Conservation (phyloP, 1,284 basidiomycete species). For the Melampsora larici-populina region DNA sequence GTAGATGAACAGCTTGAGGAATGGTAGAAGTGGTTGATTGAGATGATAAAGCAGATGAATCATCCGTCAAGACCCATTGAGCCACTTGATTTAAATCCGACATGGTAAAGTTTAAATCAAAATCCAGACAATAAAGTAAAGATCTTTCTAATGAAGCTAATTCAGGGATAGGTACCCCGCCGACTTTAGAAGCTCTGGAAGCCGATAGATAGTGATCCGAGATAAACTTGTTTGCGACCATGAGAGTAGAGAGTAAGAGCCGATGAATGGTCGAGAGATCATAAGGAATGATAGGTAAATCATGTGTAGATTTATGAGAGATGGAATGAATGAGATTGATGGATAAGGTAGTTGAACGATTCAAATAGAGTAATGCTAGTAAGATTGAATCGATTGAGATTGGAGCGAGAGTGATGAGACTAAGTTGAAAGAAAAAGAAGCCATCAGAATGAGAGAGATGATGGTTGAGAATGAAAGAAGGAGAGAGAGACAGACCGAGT, state of each 20-base stretch:
- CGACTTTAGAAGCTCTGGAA: slow-evolving; percentile 45
- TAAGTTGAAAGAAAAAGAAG: not conserved
- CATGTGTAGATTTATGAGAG: not conserved
- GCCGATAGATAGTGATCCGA: slow-evolving; percentile 44
- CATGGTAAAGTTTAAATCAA: not conserved
- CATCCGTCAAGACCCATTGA: too few relatives aligned
- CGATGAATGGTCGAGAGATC: slow-evolving; percentile 48
- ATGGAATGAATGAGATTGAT: not conserved
- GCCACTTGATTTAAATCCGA: too few relatives aligned
- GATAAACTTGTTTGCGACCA: slow-evolving; percentile 46
- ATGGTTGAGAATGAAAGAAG: too few relatives aligned
- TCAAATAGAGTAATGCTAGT: slow-evolving; percentile 9
- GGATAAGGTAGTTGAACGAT: not conserved
- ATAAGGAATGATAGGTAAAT: slow-evolving; percentile 25
- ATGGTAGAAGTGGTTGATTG: too few relatives aligned
- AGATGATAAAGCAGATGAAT: too few relatives aligned
- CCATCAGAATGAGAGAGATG: too few relatives aligned
- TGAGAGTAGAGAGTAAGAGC: slow-evolving; percentile 45
- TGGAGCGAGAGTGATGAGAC: slow-evolving; percentile 16
- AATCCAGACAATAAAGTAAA: slow-evolving; percentile 44
- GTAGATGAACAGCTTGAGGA: too few relatives aligned
- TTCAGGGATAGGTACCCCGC: slow-evolving; percentile 45
- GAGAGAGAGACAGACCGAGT: not conserved
- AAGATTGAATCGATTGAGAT: slow-evolving; percentile 22
- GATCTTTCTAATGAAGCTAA: slow-evolving; percentile 46